Conservation (phyloP, 1,284 basidiomycete genomes). For the Veloboletus limbatus region DNA sequence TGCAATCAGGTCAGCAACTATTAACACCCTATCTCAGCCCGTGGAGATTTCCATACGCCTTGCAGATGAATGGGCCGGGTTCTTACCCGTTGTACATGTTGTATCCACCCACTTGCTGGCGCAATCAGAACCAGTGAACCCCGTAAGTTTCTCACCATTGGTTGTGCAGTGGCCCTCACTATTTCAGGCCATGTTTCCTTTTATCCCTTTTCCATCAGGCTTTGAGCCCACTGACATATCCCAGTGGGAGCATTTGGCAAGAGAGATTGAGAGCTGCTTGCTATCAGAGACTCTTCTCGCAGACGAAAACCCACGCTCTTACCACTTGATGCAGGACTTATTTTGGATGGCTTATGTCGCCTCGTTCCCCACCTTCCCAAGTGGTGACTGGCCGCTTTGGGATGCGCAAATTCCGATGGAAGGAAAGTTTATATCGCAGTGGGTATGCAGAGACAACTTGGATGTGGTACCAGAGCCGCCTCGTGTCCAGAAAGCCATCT, state of each 20-base stretch:
- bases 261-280: conserved; percentile 1
- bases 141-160: background rate
- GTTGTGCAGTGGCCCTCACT: too few relatives aligned
- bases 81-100: background rate
- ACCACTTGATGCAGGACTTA: background rate
- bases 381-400: conserved; percentile 9
- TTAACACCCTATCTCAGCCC: background rate
- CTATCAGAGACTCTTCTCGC: background rate
- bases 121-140: background rate
- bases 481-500: background rate
- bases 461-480: background rate
- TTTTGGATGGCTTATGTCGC: conserved; percentile 14
- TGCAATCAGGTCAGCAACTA: background rate
- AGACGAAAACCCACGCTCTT: background rate
- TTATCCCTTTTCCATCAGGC: conserved; percentile 1
- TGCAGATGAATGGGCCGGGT: background rate
- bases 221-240: background rate
- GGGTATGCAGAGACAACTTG: background rate
- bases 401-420: conserved; percentile 8
- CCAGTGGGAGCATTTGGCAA: background rate
- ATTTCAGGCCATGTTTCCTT: conserved; percentile 6
- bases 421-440: conserved; percentile 9
- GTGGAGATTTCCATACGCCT: background rate
- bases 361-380: conserved; percentile 7
- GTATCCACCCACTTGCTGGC: background rate